These are phyloP conservation scores for Pythium periplocum DNA, from an alignment of 352 stramenopile genomes.

Conservation along the genomic window DNA sequence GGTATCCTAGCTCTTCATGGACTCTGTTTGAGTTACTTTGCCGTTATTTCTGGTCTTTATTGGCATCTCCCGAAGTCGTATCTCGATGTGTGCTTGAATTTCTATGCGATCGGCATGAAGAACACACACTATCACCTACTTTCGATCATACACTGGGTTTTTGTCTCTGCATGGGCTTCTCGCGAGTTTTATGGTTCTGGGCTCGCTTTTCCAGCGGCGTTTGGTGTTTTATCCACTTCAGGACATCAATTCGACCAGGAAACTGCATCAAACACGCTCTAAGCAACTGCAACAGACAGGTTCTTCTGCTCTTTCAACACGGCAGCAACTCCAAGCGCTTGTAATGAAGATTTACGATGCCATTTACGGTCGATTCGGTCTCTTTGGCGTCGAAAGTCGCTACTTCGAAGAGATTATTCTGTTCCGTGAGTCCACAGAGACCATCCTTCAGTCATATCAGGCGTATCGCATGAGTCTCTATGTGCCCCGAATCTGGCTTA, in stretches of 20 bases:
- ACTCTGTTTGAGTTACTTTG: not conserved
- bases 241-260: not conserved
- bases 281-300: too few species aligned
- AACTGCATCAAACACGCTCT: too few species aligned
- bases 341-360: too few species aligned
- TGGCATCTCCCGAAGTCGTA: not conserved
- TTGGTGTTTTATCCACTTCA: not conserved
- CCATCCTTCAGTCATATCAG: conserved; percentile 14
- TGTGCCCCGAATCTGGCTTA: conserved; percentile 13
- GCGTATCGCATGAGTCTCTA: conserved; percentile 16
- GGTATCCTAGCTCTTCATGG: not conserved
- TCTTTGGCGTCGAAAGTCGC: conserved; percentile 19
- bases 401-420: conserved; percentile 20
- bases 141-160: too few species aligned
- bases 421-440: conserved; percentile 7
- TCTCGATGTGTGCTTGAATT: too few species aligned
- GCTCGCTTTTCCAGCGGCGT: conserved; percentile 2
- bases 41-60: not conserved
- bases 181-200: not conserved
- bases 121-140: too few species aligned
- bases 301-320: too few species aligned
- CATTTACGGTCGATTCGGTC: not conserved
- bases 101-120: too few species aligned
- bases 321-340: too few species aligned
- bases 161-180: not conserved